A percentile compares a stretch with the other conserved stretches of the same genome.
Evolutionary conservation across 306 rosid genomes (phyloP).

Genomic region (Quercus engelmannii): DNA sequence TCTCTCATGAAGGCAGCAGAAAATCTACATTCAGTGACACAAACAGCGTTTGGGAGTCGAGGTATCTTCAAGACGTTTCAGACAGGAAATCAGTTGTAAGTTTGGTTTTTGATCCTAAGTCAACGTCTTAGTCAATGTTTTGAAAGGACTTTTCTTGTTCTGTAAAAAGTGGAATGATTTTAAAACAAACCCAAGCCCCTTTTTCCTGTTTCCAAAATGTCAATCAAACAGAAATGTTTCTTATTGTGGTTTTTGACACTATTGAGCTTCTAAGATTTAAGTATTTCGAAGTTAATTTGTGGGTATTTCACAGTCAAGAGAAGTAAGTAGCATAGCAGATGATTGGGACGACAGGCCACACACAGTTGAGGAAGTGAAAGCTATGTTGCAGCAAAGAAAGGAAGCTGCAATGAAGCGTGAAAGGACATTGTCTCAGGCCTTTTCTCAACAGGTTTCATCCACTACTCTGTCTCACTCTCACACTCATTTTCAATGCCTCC

Average conservation of each 20-base stretch:
- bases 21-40: slow-evolving; percentile 84
- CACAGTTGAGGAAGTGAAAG: slow-evolving; percentile 89
- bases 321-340: slow-evolving; percentile 77
- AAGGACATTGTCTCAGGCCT: slow-evolving; percentile 65
- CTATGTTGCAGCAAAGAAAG: slow-evolving; percentile 81
- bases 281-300: slow-evolving; percentile 2
- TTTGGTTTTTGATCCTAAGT: slow-evolving; percentile 1
- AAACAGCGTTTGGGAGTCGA: slow-evolving; percentile 58
- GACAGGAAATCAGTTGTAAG: slow-evolving; percentile 82
- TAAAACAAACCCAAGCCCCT: neutral
- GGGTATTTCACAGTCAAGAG: slow-evolving; percentile 52
- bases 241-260: neutral
- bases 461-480: neutral
- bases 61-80: slow-evolving; percentile 71
- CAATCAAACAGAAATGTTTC: slow-evolving; percentile 14
- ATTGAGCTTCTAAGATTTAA: neutral
- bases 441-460: slow-evolving; percentile 75
- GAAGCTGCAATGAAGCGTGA: slow-evolving; percentile 82
- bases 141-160: slow-evolving; percentile 11
- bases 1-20: slow-evolving; percentile 78
- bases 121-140: neutral
- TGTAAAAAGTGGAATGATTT: slow-evolving; percentile 2
- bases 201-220: slow-evolving; percentile 19
- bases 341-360: slow-evolving; percentile 94
- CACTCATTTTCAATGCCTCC: neutral